These are phyloP conservation scores for Caryocar brasiliense DNA, from an alignment of 441 rosid genomes.

Conservation along the genomic window DNA sequence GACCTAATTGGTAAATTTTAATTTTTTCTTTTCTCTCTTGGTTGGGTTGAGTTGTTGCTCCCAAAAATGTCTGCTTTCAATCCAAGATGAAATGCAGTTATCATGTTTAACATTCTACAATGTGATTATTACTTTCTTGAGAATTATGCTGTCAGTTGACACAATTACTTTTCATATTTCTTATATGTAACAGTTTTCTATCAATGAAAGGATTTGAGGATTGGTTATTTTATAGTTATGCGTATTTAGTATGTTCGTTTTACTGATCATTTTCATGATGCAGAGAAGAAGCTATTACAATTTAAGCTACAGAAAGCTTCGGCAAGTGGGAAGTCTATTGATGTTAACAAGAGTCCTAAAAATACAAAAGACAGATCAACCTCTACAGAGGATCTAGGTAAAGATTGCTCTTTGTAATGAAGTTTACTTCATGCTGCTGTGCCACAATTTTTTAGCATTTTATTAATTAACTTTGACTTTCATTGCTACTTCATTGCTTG, in stretches of 20 bases:
- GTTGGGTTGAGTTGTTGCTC: too few relatives aligned
- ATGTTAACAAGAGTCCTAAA: constrained; percentile 25
- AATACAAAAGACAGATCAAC: constrained; percentile 56
- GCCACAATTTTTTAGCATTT: not conserved
- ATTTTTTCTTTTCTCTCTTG: too few relatives aligned
- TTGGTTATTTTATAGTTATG: not conserved
- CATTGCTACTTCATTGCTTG: too few relatives aligned
- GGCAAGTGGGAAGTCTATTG: constrained; percentile 38
- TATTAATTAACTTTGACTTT: not conserved
- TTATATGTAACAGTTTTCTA: too few relatives aligned
- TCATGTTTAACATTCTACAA: too few relatives aligned
- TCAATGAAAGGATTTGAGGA: constrained; percentile 1
- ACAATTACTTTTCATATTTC: too few relatives aligned
- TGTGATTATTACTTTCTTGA: too few relatives aligned
- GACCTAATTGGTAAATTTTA: too few relatives aligned
- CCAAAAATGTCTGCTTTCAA: too few relatives aligned
- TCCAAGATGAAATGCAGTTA: too few relatives aligned
- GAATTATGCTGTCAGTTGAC: too few relatives aligned
- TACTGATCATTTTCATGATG: constrained; percentile 10
- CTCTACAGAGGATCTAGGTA: constrained; percentile 86
- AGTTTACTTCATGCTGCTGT: not conserved
- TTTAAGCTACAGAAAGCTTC: constrained; percentile 75
- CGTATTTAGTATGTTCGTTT: constrained; percentile 5
- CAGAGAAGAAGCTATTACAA: constrained; percentile 93
- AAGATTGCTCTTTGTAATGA: constrained; percentile 1